These are phyloP conservation scores for Stemphylium lycopersici DNA, from an alignment of 2,329 filamentous ascomycete species.

Conservation along the genomic window DNA sequence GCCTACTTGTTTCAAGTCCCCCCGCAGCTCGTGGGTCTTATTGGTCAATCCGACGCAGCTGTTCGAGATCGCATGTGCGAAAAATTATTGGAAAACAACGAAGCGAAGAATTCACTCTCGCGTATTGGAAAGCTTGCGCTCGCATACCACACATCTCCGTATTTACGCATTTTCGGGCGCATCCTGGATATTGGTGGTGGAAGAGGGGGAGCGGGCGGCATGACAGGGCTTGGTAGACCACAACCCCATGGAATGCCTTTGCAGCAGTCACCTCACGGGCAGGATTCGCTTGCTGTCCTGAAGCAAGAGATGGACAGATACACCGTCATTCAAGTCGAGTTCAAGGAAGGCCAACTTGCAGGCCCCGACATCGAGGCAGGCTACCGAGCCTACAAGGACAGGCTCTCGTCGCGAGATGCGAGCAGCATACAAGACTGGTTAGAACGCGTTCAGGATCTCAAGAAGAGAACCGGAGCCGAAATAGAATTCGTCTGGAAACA, in stretches of 20 bases:
- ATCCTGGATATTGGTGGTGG: slow-evolving; percentile 6
- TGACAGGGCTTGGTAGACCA: background rate
- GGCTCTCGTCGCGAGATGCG: slow-evolving; percentile 11
- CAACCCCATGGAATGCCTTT: background rate
- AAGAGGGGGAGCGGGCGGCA: background rate
- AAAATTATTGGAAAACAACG: slow-evolving; percentile 13
- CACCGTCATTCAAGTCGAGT: slow-evolving; percentile 18
- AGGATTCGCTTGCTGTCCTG: background rate
- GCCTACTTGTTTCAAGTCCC: background rate
- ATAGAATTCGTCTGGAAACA: slow-evolving; percentile 23
- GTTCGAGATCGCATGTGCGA: slow-evolving; percentile 7
- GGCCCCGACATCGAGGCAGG: slow-evolving; percentile 24
- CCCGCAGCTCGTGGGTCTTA: slow-evolving; percentile 2
- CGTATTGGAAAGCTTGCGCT: slow-evolving; percentile 17
- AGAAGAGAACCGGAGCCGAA: slow-evolving; percentile 13
- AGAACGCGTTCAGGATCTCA: slow-evolving; percentile 19
- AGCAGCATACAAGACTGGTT: slow-evolving; percentile 20
- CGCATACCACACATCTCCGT: slow-evolving; percentile 8
- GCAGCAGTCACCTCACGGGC: background rate
- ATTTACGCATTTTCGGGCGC: background rate
- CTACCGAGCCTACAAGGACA: slow-evolving; percentile 22
- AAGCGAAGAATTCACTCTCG: slow-evolving; percentile 20
- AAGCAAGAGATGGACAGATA: slow-evolving; percentile 8
- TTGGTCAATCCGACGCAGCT: slow-evolving; percentile 3
- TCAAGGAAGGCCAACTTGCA: slow-evolving; percentile 20